These are phyloP conservation scores for Ceratocystis destructans DNA, from an alignment of 2,329 filamentous ascomycete species.

Conservation along the genomic window DNA sequence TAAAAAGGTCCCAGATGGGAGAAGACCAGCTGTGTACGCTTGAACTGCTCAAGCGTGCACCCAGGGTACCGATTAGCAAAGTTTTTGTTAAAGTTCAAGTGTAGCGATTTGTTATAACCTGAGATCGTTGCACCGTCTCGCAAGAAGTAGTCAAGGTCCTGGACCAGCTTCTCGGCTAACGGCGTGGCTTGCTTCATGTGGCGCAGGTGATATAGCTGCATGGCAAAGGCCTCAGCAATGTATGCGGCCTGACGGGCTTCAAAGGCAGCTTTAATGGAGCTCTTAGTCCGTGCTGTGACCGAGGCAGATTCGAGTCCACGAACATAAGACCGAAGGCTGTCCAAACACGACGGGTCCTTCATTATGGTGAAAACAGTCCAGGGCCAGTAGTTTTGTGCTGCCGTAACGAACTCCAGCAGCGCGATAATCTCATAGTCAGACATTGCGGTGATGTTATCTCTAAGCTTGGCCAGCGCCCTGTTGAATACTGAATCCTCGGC, in stretches of 20 bases:
- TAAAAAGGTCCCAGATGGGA: conserved; percentile 60
- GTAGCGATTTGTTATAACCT: conserved; percentile 75
- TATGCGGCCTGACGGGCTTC: conserved; percentile 64
- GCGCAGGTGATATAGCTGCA: conserved; percentile 77
- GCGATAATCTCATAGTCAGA: conserved; percentile 54
- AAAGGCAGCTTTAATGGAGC: conserved; percentile 40
- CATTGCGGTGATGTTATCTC: conserved; percentile 45
- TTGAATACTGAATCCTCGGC: conserved; percentile 53
- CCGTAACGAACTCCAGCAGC: conserved; percentile 73
- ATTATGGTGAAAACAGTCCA: conserved; percentile 77
- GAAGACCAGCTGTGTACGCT: conserved; percentile 54
- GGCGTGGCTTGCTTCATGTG: conserved; percentile 54
- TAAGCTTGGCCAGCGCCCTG: conserved; percentile 57
- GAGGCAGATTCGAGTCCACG: conserved; percentile 41
- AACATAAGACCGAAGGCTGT: conserved; percentile 57
- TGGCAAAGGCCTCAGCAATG: conserved; percentile 74
- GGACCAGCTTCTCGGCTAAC: conserved; percentile 57
- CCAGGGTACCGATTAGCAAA: conserved; percentile 64
- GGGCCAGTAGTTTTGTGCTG: conserved; percentile 87
- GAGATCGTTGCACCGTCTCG: conserved; percentile 65
- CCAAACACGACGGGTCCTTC: conserved; percentile 59
- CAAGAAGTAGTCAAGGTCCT: conserved; percentile 65
- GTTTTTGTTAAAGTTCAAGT: conserved; percentile 73
- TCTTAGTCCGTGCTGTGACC: conserved; percentile 39
- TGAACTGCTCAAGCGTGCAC: conserved; percentile 63